phyloP scores from a whole-genome alignment of 768 basidiomycete genomes.

The Collybiopsis luxurians region DNA sequence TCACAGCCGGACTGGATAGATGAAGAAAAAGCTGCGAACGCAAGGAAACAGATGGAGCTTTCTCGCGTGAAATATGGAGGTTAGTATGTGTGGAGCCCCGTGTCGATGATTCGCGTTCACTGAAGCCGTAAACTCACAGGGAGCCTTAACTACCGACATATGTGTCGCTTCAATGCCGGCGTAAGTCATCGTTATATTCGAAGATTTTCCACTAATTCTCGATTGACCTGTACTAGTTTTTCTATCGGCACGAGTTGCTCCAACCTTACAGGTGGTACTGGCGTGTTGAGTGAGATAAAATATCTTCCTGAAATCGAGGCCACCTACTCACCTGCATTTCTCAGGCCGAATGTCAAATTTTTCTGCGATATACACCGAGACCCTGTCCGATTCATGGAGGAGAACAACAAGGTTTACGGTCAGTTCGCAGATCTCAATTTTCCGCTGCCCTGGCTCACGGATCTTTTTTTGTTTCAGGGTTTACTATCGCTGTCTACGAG shows the following conservation, averaged over 20 bases:
- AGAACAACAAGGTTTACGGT: slow-evolving; percentile 51
- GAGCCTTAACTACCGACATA: slow-evolving; percentile 66
- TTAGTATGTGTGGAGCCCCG: slow-evolving; percentile 10
- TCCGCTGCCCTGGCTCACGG: not conserved
- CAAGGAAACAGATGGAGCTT: slow-evolving; percentile 47
- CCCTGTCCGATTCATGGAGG: slow-evolving; percentile 80
- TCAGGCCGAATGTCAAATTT: slow-evolving; percentile 55
- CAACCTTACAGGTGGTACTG: slow-evolving; percentile 58
- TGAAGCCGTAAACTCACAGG: slow-evolving; percentile 1
- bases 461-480: slow-evolving; percentile 30
- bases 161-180: slow-evolving; percentile 79
- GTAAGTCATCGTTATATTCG: slow-evolving; percentile 29
- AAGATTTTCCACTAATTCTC: slow-evolving; percentile 13
- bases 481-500: slow-evolving; percentile 59
- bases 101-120: too few relatives aligned
- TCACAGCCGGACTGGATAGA: slow-evolving; percentile 71
- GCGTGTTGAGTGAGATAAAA: slow-evolving; percentile 46
- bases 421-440: slow-evolving; percentile 5
- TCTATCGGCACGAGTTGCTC: slow-evolving; percentile 53
- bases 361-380: slow-evolving; percentile 60
- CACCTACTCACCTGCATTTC: too few relatives aligned
- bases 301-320: too few relatives aligned
- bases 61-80: slow-evolving; percentile 42
- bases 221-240: slow-evolving; percentile 35
- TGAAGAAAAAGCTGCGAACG: slow-evolving; percentile 52